phyloP scores from a whole-genome alignment of 306 rosid species.

The Ochetophila trinervis region DNA sequence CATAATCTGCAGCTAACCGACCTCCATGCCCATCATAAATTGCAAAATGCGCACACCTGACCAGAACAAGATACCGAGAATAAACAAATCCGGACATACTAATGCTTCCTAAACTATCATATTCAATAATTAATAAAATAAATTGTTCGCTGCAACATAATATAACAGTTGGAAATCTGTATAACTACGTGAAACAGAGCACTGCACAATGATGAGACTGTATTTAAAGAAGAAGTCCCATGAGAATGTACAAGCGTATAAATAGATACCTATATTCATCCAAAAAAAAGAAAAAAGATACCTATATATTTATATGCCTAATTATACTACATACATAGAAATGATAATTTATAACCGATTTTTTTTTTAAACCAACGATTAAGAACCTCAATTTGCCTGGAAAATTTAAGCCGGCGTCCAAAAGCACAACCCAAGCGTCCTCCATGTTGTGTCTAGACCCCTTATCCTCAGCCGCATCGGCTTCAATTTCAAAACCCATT shows the following conservation, averaged over 20 bases:
- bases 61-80: conserved; percentile 15
- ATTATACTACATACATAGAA: background rate
- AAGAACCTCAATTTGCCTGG: conserved; percentile 67
- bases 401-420: conserved; percentile 52
- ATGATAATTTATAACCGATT: too few relatives aligned
- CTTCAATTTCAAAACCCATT: conserved; percentile 55
- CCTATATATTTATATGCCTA: too few relatives aligned
- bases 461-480: conserved; percentile 78
- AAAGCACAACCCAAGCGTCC: conserved; percentile 70
- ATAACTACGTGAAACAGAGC: too few relatives aligned
- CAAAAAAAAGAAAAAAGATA: too few relatives aligned
- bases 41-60: conserved; percentile 82
- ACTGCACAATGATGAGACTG: too few relatives aligned
- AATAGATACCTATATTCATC: background rate
- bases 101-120: background rate
- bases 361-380: background rate
- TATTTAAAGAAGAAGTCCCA: too few relatives aligned
- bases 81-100: conserved; percentile 7
- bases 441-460: conserved; percentile 86
- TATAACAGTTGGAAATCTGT: too few relatives aligned
- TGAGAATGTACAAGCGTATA: too few relatives aligned
- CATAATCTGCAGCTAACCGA: conserved; percentile 81
- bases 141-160: too few relatives aligned
- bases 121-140: background rate
- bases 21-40: conserved; percentile 95